Conservation (phyloP, 169 alveolate species). For the Cryptosporidium canis region DNA sequence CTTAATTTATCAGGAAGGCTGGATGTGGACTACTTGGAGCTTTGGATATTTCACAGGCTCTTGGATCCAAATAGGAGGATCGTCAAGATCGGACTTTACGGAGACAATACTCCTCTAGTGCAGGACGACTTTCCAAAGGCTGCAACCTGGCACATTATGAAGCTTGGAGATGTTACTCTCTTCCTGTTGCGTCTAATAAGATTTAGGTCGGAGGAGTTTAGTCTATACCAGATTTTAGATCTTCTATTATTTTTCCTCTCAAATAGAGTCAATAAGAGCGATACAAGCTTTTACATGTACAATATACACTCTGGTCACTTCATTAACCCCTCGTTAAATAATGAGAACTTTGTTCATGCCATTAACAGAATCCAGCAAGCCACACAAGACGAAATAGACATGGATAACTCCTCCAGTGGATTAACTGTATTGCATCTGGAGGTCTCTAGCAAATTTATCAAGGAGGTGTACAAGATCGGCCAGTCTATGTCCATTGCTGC, state of each 20-base stretch:
- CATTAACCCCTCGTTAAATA: not conserved
- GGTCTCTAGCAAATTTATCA: constrained; percentile 60
- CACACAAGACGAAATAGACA: not conserved
- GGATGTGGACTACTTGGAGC: constrained; percentile 51
- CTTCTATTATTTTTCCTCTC: not conserved
- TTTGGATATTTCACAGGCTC: constrained; percentile 50
- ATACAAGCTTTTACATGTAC: constrained; percentile 44
- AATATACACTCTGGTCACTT: constrained; percentile 69
- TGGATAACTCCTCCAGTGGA: not conserved
- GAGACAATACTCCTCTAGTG: constrained; percentile 5
- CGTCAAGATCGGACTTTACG: constrained; percentile 54
- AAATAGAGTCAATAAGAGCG: not conserved
- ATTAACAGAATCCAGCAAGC: constrained; percentile 8
- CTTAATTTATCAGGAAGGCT: constrained; percentile 47
- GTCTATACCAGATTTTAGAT: constrained; percentile 8
- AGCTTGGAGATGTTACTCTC: constrained; percentile 50
- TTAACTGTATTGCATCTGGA: constrained; percentile 47
- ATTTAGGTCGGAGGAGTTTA: constrained; percentile 44
- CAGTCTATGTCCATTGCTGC: constrained; percentile 71
- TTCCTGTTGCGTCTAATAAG: constrained; percentile 31
- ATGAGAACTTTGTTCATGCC: constrained; percentile 1
- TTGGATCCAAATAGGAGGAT: constrained; percentile 21
- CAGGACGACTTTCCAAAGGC: constrained; percentile 37
- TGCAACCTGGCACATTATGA: constrained; percentile 64
- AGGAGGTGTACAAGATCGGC: constrained; percentile 67